Evolutionary conservation across 371 early-diverging fungal genomes (phyloP).

Genomic region (Batrachochytrium dendrobatidis): DNA sequence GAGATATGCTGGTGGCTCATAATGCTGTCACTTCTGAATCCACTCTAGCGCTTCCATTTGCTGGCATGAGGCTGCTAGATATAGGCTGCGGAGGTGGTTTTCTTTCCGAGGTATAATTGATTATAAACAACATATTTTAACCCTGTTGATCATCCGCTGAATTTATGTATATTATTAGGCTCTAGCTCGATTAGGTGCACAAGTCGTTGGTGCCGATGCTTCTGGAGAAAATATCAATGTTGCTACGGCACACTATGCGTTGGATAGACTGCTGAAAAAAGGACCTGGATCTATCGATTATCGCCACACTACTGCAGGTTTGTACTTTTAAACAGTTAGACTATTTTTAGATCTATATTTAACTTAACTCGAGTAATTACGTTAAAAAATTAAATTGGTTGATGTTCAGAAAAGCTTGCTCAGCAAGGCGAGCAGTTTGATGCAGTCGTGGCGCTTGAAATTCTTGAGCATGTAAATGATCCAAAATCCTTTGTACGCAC

Average conservation of each 20-base stretch:
- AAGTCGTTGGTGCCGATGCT: constrained; percentile 82
- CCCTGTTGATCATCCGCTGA: not conserved
- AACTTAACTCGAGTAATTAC: not conserved
- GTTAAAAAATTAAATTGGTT: constrained; percentile 1
- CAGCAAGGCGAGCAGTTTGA: constrained; percentile 59
- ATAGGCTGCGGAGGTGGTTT: constrained; percentile 95
- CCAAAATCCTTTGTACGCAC: constrained; percentile 62
- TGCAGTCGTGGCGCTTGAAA: constrained; percentile 79
- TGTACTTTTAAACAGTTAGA: not conserved
- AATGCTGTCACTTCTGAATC: constrained; percentile 3
- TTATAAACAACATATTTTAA: not conserved
- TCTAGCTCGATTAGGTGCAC: constrained; percentile 73
- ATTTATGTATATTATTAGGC: constrained; percentile 38
- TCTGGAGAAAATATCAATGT: constrained; percentile 70
- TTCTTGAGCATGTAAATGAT: constrained; percentile 87
- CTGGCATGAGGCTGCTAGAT: constrained; percentile 68
- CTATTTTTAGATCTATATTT: not conserved
- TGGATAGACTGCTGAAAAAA: constrained; percentile 36
- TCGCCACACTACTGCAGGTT: constrained; percentile 62
- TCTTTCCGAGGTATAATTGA: constrained; percentile 81
- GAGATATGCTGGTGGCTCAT: constrained; percentile 27
- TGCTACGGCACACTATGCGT: constrained; percentile 63
- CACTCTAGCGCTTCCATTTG: constrained; percentile 38
- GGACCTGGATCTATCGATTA: constrained; percentile 55
- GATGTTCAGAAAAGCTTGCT: constrained; percentile 48